phyloP scores from a whole-genome alignment of 2,329 filamentous ascomycete genomes.

The Aspergillus fructus region DNA sequence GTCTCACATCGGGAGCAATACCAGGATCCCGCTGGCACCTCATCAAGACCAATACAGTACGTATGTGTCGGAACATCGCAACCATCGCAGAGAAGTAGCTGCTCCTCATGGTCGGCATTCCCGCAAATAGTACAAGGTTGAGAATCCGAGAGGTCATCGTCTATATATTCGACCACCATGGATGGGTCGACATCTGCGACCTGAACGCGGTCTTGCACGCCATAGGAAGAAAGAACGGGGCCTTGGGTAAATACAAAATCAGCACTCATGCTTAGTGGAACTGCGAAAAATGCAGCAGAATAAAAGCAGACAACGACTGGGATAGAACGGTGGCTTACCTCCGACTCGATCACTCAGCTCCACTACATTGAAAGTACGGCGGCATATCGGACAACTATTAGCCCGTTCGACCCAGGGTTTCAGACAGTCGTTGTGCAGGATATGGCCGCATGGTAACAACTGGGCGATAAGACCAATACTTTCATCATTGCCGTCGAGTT shows the following conservation, averaged over 20 bases:
- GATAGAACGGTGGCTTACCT: constrained; percentile 57
- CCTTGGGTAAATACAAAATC: constrained; percentile 41
- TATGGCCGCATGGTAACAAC: constrained; percentile 77
- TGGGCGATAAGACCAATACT: constrained; percentile 58
- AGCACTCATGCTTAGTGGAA: not conserved
- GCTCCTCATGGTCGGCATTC: constrained; percentile 74
- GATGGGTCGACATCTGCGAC: constrained; percentile 77
- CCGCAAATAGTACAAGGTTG: constrained; percentile 84
- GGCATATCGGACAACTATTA: constrained; percentile 97
- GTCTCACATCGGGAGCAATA: constrained; percentile 80
- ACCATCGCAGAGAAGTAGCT: constrained; percentile 84
- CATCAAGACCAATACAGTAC: constrained; percentile 81
- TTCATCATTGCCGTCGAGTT: constrained; percentile 41
- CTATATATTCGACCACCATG: constrained; percentile 68
- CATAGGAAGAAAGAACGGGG: constrained; percentile 57
- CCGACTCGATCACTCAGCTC: constrained; percentile 77
- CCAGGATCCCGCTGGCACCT: constrained; percentile 76
- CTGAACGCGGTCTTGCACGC: constrained; percentile 59
- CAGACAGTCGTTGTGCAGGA: constrained; percentile 88
- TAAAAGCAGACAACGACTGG: not conserved
- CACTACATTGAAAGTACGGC: constrained; percentile 85
- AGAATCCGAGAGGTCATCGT: constrained; percentile 61
- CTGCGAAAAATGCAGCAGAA: constrained; percentile 9
- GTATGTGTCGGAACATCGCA: constrained; percentile 91
- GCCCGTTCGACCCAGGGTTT: constrained; percentile 94